Conservation (phyloP, 2,329 filamentous ascomycete species). For the Mycocentrospora acerina region DNA sequence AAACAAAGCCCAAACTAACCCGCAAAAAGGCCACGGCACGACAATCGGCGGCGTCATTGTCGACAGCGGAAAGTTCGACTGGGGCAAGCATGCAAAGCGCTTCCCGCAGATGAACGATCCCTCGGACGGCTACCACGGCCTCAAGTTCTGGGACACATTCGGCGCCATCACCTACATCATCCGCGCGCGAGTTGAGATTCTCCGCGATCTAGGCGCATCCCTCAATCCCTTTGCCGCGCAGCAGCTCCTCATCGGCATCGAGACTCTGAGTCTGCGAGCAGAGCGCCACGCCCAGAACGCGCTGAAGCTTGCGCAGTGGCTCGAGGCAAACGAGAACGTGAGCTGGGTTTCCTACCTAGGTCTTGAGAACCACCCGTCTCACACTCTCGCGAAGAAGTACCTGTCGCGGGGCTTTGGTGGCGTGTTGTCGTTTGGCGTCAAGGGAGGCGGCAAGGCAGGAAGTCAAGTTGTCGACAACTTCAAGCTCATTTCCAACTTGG, state of each 20-base stretch:
- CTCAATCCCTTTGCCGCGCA: constrained; percentile 92
- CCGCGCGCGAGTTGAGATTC: constrained; percentile 82
- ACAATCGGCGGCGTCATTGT: constrained; percentile 85
- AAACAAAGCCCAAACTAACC: not conserved
- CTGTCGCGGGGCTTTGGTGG: constrained; percentile 82
- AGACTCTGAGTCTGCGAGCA: constrained; percentile 83
- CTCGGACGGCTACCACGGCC: constrained; percentile 84
- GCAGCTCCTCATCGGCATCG: constrained; percentile 83
- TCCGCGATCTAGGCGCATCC: constrained; percentile 79
- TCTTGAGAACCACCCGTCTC: constrained; percentile 76
- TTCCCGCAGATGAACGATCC: constrained; percentile 95
- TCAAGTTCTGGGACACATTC: constrained; percentile 94
- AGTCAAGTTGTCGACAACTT: constrained; percentile 89
- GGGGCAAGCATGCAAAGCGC: constrained; percentile 77
- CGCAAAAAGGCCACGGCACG: constrained; percentile 66
- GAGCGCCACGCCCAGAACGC: constrained; percentile 88
- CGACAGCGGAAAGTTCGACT: constrained; percentile 91
- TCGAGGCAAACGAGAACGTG: constrained; percentile 81
- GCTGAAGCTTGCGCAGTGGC: constrained; percentile 74
- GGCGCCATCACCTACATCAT: constrained; percentile 80
- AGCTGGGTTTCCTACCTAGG: constrained; percentile 95
- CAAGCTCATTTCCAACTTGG: constrained; percentile 92
- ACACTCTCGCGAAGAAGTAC: constrained; percentile 83
- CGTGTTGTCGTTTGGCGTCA: constrained; percentile 90
- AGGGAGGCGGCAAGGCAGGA: constrained; percentile 81